Conservation (phyloP, 306 rosid species). For the Dalbergia oliveri region DNA sequence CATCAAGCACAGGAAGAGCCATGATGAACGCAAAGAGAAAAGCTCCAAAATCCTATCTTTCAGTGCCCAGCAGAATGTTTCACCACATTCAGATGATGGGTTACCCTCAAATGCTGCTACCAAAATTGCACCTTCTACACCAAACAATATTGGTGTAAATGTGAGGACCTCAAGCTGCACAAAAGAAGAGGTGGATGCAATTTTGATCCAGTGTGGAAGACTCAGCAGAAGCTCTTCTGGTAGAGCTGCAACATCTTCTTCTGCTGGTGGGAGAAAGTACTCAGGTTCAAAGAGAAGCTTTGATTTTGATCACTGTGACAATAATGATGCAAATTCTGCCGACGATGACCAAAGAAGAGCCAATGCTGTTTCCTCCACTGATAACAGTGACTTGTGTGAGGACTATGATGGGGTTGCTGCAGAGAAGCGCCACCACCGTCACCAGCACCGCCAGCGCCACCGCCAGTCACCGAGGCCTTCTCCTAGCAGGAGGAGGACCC, state of each 20-base stretch:
- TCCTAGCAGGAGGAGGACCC: conserved; percentile 70
- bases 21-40: conserved; percentile 70
- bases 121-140: conserved; percentile 40
- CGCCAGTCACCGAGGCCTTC: conserved; percentile 63
- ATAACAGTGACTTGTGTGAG: conserved; percentile 48
- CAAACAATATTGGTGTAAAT: conserved; percentile 51
- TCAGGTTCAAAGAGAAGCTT: conserved; percentile 95
- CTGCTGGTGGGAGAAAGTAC: conserved; percentile 67
- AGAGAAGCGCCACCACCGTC: conserved; percentile 52
- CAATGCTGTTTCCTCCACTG: conserved; percentile 34
- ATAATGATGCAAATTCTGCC: conserved; percentile 51
- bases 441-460: conserved; percentile 60
- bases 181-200: conserved; percentile 93
- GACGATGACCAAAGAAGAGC: conserved; percentile 56
- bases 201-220: conserved; percentile 91
- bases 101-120: not conserved
- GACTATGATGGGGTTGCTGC: conserved; percentile 46
- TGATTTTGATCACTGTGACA: conserved; percentile 76
- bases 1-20: conserved; percentile 87
- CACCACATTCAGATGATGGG: conserved; percentile 31
- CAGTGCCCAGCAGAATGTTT: conserved; percentile 36
- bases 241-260: conserved; percentile 69
- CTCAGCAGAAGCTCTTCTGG: conserved; percentile 95
- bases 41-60: conserved; percentile 47
- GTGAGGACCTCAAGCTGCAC: conserved; percentile 93